Conservation (phyloP, 139 green algal genomes). For the Haematococcus lacustris region DNA sequence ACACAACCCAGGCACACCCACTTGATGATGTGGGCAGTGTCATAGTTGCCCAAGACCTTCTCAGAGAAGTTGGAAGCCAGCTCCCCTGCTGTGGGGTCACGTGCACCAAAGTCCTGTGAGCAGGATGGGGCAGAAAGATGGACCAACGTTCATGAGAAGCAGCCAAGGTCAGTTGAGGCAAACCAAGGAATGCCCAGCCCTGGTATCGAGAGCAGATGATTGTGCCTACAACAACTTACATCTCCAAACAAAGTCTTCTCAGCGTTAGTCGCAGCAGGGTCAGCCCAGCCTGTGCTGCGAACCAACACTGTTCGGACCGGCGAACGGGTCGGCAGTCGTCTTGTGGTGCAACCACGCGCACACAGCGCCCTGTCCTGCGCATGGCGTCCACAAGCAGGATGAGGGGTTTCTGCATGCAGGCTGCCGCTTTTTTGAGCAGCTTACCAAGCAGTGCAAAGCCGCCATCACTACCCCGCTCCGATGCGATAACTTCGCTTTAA, state of each 20-base stretch:
- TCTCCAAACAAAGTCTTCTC: constrained; percentile 43
- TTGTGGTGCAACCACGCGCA: not conserved
- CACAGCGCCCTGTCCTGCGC: not conserved
- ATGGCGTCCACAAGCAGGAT: too few relatives aligned
- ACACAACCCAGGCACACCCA: constrained; percentile 11
- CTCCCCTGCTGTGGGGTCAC: constrained; percentile 76
- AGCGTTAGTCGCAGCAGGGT: not conserved
- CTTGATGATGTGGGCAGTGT: constrained; percentile 90
- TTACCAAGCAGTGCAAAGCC: too few relatives aligned
- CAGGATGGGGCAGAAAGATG: not conserved
- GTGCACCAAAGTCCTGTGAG: constrained; percentile 72
- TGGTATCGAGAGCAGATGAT: not conserved
- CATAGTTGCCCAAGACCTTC: constrained; percentile 75
- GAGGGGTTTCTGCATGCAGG: too few relatives aligned
- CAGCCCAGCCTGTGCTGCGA: constrained; percentile 12
- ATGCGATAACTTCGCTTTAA: too few relatives aligned
- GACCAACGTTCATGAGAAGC: not conserved
- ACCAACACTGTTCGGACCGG: not conserved
- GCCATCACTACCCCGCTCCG: too few relatives aligned
- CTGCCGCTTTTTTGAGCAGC: too few relatives aligned
- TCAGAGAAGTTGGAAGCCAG: constrained; percentile 77
- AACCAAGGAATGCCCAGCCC: not conserved
- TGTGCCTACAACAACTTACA: constrained; percentile 8
- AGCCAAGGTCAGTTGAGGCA: not conserved
- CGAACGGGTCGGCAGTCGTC: too few relatives aligned